Percentiles rank a stretch among this genome's conserved stretches.
phyloP scores from a whole-genome alignment of 257 asterid species.

The Orobanche coerulescens region DNA sequence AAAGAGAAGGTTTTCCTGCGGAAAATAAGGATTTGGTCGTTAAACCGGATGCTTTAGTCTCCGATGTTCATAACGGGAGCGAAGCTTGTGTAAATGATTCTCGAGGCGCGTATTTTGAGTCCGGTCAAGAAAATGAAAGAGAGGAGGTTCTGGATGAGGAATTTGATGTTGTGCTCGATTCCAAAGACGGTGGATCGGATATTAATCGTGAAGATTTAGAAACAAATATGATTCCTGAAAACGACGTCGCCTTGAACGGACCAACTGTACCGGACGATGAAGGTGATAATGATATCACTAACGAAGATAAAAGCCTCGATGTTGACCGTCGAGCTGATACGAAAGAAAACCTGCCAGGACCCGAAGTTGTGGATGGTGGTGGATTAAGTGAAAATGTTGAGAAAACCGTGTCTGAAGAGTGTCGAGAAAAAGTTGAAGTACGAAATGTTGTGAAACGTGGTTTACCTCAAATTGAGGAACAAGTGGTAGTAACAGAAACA shows the following conservation, averaged over 20 bases:
- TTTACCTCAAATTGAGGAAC: constrained; percentile 19
- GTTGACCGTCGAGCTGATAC: constrained; percentile 20
- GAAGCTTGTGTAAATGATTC: constrained; percentile 18
- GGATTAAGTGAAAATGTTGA: constrained; percentile 20
- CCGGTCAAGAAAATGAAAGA: constrained; percentile 24
- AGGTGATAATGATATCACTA: constrained; percentile 23
- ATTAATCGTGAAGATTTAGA: constrained; percentile 24
- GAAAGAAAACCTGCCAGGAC: constrained; percentile 16
- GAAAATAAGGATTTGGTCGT: constrained; percentile 23
- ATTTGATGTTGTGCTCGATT: constrained; percentile 34
- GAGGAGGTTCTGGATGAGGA: constrained; percentile 39
- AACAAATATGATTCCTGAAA: constrained; percentile 18
- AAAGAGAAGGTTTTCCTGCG: constrained; percentile 17
- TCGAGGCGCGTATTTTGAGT: constrained; percentile 19
- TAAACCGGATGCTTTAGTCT: constrained; percentile 17
- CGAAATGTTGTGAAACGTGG: constrained; percentile 10
- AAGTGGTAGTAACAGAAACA: constrained; percentile 23
- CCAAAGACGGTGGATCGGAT: constrained; percentile 23
- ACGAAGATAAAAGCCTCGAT: constrained; percentile 12
- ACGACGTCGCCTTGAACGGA: constrained; percentile 20
- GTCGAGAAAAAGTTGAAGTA: constrained; percentile 22
- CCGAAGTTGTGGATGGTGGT: constrained; percentile 29
- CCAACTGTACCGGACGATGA: constrained; percentile 20
- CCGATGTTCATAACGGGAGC: constrained; percentile 25
- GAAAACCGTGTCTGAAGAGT: not conserved